Base-by-base conservation (phyloP, 192 early-diverging fungal species). In the Cetraspora pellucida region DNA sequence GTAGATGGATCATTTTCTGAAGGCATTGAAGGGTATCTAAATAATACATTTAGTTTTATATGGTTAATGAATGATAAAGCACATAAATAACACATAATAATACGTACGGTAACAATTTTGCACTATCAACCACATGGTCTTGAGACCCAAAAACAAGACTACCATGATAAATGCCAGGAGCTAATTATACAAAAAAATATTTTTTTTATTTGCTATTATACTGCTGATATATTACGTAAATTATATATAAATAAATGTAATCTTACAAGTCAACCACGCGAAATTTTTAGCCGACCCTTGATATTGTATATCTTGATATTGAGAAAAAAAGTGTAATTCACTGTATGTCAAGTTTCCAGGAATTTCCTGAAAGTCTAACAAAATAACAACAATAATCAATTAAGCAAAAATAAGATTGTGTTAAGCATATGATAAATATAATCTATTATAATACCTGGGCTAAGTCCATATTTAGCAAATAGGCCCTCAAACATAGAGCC, bases 101-200 rank as follows among this genome's bases (percentile, higher is more conserved):
- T 54, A 76, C 85, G 70, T 86, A 98, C 79, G 94, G 95, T 45
- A 97, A 84, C 1, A 98, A 80, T 54, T 93, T 89, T 6, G 95
- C 90, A 65, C 92, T 91, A 52, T 91, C 89, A 9, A 96, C 89
- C 2, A 97, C 89, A 75, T 92, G 92, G 70, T 96, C 85, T 79
- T 93, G 91, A 0, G 88, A 88, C 6, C 90, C 92, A 84, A 94
- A 94, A 1, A 87, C 87, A 13, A 98, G 84, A 30, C 88, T 87
- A 45, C 97, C 96, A 77, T 91, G 91, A 75, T 94, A 97, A 7
- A 98, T 88, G 64, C 97, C 97, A 55, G 95, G 89, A 1, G 85
- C 90, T 88, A 76, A 21, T 50, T 13, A 19, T 63, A 8, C 28
- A 30, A 23, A 21, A 37, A 60, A 66, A 45, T 61, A 54, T 61